Base-by-base conservation (phyloP, 306 rosid genomes). In the Vachellia pachyceras region DNA sequence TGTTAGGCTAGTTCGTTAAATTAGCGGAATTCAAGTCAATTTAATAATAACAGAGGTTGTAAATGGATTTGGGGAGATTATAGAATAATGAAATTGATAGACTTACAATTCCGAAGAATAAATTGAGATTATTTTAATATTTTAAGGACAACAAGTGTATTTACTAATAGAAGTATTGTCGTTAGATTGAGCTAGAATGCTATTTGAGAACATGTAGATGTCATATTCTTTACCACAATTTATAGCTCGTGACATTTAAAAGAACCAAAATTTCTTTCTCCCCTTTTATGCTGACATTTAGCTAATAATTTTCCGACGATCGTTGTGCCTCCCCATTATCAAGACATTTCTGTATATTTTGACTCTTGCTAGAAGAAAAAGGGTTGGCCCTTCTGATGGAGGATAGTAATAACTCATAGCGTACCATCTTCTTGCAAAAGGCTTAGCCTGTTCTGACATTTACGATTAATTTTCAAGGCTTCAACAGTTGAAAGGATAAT, bases 401-500 rank as follows among this genome's bases (percentile, higher is more conserved):
- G 12, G 61, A 68, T 45, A 55, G 42, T 39, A 68, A 50, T 71
- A 55, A 52, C 46, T 15, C 37, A 29, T 58, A 50, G 77, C 44
- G 23, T 45, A 58, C 65, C 39, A 52, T 40, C 33, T 58, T 64
- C 14, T 72, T 50, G 37, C 80, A 77, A 29, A 79, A 76, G 42
- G 44, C 6, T 69, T 69, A 6, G 55, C 75, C 22, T 80, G 47
- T 7, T 60, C 80, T 85, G 61, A 80, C 65, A 39, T 72, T 80
- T 80, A 10, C 83, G 72, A 75, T 70, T 17, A 17, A 85, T 75
- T 84, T 79, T 67, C 78, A 86, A 91, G 98, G 98, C 97, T 23
- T 91, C 95, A 49, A 90, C 95, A 8, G 89, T 91, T 73, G 94
- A 91, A 87, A 91, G 88, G 83, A 88, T 94, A 45, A 94, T 91